Conservation (phyloP, 83 land plant genomes). For the Thuja plicata region DNA sequence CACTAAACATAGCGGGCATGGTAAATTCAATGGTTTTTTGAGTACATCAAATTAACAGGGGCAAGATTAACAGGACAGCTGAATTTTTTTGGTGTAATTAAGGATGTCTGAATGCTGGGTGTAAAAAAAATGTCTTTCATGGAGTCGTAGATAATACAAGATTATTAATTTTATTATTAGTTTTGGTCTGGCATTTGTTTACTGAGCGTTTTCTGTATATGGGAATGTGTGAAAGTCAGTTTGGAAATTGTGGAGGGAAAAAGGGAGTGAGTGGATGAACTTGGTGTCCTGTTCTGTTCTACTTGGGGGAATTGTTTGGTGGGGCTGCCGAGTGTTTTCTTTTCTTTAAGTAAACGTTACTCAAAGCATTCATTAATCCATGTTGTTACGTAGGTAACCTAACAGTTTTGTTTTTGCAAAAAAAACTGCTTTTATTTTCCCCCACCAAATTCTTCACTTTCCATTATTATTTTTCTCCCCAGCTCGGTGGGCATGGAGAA, state of each 20-base stretch:
- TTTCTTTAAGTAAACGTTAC: neutral
- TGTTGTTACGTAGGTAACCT: neutral
- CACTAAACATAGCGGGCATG: too few species aligned
- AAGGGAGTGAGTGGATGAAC: neutral
- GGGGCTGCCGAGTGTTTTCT: neutral
- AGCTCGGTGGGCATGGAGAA: neutral
- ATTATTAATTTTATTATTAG: too few species aligned
- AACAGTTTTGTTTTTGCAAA: neutral
- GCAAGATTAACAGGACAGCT: neutral
- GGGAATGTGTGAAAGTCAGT: neutral
- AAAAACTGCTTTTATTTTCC: too few species aligned
- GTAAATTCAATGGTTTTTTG: too few species aligned
- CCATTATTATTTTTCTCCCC: neutral
- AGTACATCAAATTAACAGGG: neutral
- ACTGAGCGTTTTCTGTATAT: neutral
- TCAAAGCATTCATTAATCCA: neutral
- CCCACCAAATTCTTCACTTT: too few species aligned
- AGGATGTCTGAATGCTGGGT: neutral
- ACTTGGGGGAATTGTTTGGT: neutral
- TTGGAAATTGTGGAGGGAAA: neutral
- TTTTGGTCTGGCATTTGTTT: neutral
- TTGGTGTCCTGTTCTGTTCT: neutral
- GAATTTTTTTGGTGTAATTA: neutral
- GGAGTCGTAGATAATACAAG: too few species aligned
- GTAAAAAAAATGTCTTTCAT: neutral